Percentiles rank a stretch among this genome's conserved stretches.
phyloP scores from a whole-genome alignment of 805 yeast species.

The Kuraishia borneana region DNA sequence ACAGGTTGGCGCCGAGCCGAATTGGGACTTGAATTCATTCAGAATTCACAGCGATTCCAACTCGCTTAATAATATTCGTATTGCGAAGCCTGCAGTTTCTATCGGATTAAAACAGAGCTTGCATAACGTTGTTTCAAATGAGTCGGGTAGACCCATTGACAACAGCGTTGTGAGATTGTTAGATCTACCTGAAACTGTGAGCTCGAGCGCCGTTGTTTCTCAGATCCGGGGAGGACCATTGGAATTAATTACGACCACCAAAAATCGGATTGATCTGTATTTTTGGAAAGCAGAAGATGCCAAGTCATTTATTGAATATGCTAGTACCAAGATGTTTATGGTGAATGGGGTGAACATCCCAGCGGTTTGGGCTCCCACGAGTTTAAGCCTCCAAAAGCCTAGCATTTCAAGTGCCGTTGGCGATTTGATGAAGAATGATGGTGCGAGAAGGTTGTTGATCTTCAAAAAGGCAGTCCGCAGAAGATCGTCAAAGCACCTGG shows the following conservation, averaged over 20 bases:
- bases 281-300: conserved; percentile 49
- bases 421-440: conserved; percentile 24
- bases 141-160: too few relatives aligned
- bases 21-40: too few relatives aligned
- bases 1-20: too few relatives aligned
- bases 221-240: conserved; percentile 64
- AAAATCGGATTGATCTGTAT: conserved; percentile 40
- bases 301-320: conserved; percentile 35
- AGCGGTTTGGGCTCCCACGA: conserved; percentile 30
- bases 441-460: conserved; percentile 48
- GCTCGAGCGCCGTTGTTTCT: conserved; percentile 36
- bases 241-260: too few relatives aligned
- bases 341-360: conserved; percentile 44
- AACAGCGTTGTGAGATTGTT: neutral
- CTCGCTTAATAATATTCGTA: too few relatives aligned
- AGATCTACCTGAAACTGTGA: conserved; percentile 20
- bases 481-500: conserved; percentile 11
- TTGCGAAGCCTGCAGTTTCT: too few relatives aligned
- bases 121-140: too few relatives aligned
- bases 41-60: too few relatives aligned
- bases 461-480: conserved; percentile 25
- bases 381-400: neutral
- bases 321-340: conserved; percentile 38
- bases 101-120: too few relatives aligned
- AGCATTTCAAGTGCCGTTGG: neutral